These are phyloP conservation scores for Kuraishia borneana DNA, from an alignment of 805 yeast genomes.

Conservation along the genomic window DNA sequence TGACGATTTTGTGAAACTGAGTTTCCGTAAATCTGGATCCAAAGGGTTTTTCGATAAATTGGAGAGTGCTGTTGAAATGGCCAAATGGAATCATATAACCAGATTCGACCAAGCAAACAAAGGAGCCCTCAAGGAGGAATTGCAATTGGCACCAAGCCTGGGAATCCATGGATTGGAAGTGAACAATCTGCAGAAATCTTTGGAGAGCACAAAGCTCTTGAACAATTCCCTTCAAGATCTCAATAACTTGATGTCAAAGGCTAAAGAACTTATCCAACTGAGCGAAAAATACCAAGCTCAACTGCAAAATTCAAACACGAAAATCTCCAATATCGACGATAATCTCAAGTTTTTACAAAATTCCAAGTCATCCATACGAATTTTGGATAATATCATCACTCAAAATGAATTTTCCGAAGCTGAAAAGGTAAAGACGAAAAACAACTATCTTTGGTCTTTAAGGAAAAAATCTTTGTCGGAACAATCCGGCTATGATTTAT, in stretches of 20 bases:
- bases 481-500: constrained; percentile 10
- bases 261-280: constrained; percentile 55
- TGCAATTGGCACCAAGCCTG: constrained; percentile 14
- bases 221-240: constrained; percentile 66
- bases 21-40: constrained; percentile 70
- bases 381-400: constrained; percentile 15
- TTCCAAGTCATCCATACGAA: constrained; percentile 16
- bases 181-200: constrained; percentile 39
- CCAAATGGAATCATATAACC: constrained; percentile 31
- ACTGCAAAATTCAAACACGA: constrained; percentile 1
- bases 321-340: constrained; percentile 10
- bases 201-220: constrained; percentile 49
- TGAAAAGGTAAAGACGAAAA: constrained; percentile 9
- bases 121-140: constrained; percentile 15
- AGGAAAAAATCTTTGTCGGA: not conserved
- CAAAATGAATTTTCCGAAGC: constrained; percentile 15
- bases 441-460: constrained; percentile 9
- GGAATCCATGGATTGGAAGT: constrained; percentile 70
- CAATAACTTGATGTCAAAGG: constrained; percentile 66
- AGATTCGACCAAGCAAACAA: constrained; percentile 18
- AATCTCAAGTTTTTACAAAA: constrained; percentile 14
- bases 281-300: constrained; percentile 30
- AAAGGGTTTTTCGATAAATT: constrained; percentile 36
- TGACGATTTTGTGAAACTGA: constrained; percentile 38
- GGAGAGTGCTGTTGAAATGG: constrained; percentile 30